Evolutionary conservation across 2,329 filamentous ascomycete species (phyloP).

Genomic region (Sordariomycetes sp.): DNA sequence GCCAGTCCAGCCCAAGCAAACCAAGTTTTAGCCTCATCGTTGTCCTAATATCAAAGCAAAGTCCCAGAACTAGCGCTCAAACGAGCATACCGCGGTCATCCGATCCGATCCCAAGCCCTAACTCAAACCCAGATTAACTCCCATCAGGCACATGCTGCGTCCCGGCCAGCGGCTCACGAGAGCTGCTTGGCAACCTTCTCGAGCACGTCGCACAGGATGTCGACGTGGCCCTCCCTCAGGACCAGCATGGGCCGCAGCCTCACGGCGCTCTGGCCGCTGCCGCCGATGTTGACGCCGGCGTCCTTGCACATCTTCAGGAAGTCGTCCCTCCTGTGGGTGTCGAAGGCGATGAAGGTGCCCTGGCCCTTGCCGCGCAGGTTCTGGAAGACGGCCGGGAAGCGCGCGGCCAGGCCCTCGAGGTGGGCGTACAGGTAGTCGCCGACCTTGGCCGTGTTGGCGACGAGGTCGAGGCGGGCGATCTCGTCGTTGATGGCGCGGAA

Average conservation of each 20-base stretch:
- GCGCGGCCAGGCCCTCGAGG: conserved; percentile 56
- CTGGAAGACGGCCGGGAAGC: conserved; percentile 68
- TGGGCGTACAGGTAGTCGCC: conserved; percentile 71
- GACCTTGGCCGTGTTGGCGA: conserved; percentile 66
- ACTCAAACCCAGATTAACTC: too few relatives aligned
- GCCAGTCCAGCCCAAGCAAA: too few relatives aligned
- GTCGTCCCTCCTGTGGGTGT: conserved; percentile 70
- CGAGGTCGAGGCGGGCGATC: conserved; percentile 67
- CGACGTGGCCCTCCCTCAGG: conserved; percentile 85
- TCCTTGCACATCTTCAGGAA: conserved; percentile 72
- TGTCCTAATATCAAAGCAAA: too few relatives aligned
- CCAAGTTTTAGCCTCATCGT: too few relatives aligned
- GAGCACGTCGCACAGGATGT: conserved; percentile 69
- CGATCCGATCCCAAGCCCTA: too few relatives aligned
- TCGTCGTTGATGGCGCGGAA: conserved; percentile 83
- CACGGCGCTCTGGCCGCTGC: conserved; percentile 66
- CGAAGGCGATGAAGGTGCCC: conserved; percentile 90
- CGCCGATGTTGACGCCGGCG: conserved; percentile 79
- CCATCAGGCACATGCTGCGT: too few relatives aligned
- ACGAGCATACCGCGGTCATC: too few relatives aligned
- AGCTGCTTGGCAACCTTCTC: conserved; percentile 59
- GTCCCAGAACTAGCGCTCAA: too few relatives aligned
- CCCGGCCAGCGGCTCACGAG: too few relatives aligned
- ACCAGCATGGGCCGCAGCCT: conserved; percentile 82
- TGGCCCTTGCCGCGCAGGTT: conserved; percentile 82